Evolutionary conservation across 1,284 basidiomycete species (phyloP), one percentile per base, ranked within the genome.

Genomic region (Naganishia sp.): DNA sequence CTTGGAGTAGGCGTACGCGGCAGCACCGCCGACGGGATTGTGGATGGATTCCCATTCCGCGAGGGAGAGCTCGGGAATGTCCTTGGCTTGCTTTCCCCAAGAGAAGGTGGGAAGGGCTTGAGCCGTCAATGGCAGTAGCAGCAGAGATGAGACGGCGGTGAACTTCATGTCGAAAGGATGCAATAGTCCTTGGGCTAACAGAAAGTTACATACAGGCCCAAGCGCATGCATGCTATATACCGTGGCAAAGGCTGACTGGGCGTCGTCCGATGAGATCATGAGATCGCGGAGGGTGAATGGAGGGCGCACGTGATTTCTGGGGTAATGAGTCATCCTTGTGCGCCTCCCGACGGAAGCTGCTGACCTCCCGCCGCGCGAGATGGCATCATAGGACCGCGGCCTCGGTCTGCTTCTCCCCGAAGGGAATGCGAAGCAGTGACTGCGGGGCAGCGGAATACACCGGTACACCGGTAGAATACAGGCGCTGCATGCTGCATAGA

Each of bases 31-130:
- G 54, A 73, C 63, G 21, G 73, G 71, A 25, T 72, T 67, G 41
- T 73, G 75, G 67, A 77, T 72, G 43, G 66, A 55, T 49, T 67
- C 65, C 76, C 76, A 78, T 54, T 78, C 71, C 3, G 67, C 65
- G 42, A 72, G 69, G 17, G 69, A 64, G 11, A 78, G 69, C 63
- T 75, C 74, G 43, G 73, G 75, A 53, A 72, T 69, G 32, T 66
- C 61, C 25, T 46, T 39, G 47, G 39, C 39, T 10, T 57, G 32
- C 28, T 65, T 49, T n/a, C 42, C 43, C 51, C 52, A 55, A 13
- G 13, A 15, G 23, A 25, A 50, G 28, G 41, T 54, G 41, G 67
- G 67, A 3, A 68, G 49, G n/a, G 50, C 55, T 25, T 51, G 64
- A 21, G 67, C 67, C 18, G 67, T 54, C 41, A 60, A 35, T 6